A percentile compares a stretch with the other conserved stretches of the same genome.
These are phyloP conservation scores for Coemansia sp. DNA, from an alignment of 192 early-diverging fungal species.

Conservation along the genomic window DNA sequence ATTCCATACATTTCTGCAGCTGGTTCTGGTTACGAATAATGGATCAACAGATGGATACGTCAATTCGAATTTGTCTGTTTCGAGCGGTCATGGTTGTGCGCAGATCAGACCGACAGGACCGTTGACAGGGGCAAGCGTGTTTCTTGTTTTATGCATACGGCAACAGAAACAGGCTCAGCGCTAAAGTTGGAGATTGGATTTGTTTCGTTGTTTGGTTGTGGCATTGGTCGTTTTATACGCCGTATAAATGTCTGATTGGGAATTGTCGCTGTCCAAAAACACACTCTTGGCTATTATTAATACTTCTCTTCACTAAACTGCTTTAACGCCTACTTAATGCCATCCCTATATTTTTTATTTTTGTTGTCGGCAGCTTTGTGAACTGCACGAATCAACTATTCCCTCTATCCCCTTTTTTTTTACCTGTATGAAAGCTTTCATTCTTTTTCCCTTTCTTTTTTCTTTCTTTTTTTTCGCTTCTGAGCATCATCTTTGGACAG, in stretches of 20 bases:
- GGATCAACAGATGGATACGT: not conserved
- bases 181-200: not conserved
- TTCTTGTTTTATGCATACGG: too few relatives aligned
- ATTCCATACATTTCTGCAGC: not conserved
- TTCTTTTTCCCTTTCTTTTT: not conserved
- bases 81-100: not conserved
- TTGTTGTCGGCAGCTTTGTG: not conserved
- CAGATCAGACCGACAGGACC: not conserved
- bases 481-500: too few relatives aligned
- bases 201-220: not conserved
- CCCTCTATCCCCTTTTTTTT: too few relatives aligned
- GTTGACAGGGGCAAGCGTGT: not conserved
- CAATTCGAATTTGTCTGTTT: too few relatives aligned
- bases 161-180: not conserved
- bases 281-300: not conserved
- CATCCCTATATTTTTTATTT: not conserved
- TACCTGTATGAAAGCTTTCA: not conserved
- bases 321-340: not conserved
- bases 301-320: not conserved
- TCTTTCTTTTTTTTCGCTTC: not conserved
- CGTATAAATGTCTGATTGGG: not conserved
- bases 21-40: not conserved
- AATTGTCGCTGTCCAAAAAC: not conserved
- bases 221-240: not conserved
- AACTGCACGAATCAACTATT: not conserved